Evolutionary conservation across 2,329 filamentous ascomycete species (phyloP).

Genomic region (Claviceps purpurea): DNA sequence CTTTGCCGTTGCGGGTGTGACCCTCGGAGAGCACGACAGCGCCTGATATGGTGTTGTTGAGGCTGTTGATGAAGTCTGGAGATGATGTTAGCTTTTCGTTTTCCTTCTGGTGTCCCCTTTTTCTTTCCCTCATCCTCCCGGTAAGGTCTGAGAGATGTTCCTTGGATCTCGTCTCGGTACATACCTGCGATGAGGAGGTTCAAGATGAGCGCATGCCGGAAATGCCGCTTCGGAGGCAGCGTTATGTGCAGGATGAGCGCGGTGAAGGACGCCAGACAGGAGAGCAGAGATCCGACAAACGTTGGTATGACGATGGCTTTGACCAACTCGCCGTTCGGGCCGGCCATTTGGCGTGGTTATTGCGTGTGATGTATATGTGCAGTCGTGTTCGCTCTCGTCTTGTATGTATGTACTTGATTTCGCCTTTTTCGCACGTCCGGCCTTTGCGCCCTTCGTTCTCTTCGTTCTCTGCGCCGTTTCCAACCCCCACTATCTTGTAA

Average conservation of each 20-base stretch:
- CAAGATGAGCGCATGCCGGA: conserved; percentile 8
- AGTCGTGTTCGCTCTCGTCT: background rate
- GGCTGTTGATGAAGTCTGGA: conserved; percentile 26
- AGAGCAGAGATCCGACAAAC: conserved; percentile 6
- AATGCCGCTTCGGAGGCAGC: conserved; percentile 6
- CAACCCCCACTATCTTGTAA: no score
- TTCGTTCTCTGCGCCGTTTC: no score
- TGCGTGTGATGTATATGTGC: no score
- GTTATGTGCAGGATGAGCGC: conserved; percentile 4
- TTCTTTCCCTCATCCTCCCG: no score
- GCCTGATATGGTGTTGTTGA: conserved; percentile 29
- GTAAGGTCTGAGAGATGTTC: no score
- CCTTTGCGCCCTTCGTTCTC: no score
- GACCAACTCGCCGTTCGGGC: background rate
- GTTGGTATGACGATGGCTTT: background rate
- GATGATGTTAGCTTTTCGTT: background rate
- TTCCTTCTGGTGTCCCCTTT: no score
- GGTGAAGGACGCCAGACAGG: conserved; percentile 1
- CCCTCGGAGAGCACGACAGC: conserved; percentile 18
- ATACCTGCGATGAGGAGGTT: conserved; percentile 8
- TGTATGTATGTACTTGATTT: background rate
- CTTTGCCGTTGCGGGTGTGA: conserved; percentile 14
- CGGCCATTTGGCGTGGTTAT: background rate
- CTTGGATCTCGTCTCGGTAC: no score
- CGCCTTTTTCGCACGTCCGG: background rate